Base-by-base conservation (phyloP, 805 yeast genomes). In the Citeromyces matritensis region DNA sequence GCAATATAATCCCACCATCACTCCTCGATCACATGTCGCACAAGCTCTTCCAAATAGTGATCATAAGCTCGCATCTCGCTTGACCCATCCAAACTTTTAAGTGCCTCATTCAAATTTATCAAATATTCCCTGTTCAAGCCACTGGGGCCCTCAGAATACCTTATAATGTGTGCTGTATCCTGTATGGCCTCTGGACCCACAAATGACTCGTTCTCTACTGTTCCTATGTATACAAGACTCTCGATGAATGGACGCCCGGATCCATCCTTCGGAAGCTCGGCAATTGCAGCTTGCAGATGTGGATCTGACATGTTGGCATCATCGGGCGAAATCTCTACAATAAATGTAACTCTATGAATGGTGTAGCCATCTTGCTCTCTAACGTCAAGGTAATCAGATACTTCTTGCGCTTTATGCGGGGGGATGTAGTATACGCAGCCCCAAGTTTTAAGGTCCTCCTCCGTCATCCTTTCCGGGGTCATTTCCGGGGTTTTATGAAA, bases 361-460 rank as follows among this genome's bases (percentile, higher is more conserved):
- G 83, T 60, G 50, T 86, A 86, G 0, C 96, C 97, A 45, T 84
- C 85, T 49, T 84, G 85, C 43, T 86, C 97, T 34, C 97, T 60
- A 9, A 70, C 63, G 42, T 86, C 94, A 31, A 86, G 59, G 41
- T 83, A 78, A 10, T 66, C 74, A 23, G 60, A 58, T 11, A 83
- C 91, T 35, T 66, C 65, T 4, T 51, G 48, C 0, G 77, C 85
- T 32, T 67, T 48, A 33, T 70, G 68, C 1, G 83, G 67, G 4
- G 75, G 75, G 6, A 86, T 77, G 42, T 78, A 76, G 52, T 83
- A 86, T 0, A 91, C 93, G 30, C 82, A 81, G 1, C 93, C 94
- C 73, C 81, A 70, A 0, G 81, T 76, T 31, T 50, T 57, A 36
- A 74, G 47, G 35, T 69, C 69, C 4, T 64, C 60, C 17, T 46